Conservation (phyloP, 208 protist genomes). For the Porcisia deanei region DNA sequence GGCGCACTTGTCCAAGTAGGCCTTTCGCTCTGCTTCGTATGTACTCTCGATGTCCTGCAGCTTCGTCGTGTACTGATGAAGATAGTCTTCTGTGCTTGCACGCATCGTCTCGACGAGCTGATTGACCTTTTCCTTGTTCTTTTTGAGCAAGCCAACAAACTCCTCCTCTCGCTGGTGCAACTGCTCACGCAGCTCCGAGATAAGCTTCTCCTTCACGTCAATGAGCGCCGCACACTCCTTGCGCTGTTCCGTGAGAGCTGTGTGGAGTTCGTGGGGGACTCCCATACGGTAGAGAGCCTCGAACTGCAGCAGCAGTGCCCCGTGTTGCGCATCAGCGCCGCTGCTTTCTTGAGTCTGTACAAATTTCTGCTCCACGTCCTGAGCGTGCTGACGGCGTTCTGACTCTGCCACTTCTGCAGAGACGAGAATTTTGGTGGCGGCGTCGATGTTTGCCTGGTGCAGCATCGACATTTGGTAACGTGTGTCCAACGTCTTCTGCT, state of each 20-base stretch:
- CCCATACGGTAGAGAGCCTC: constrained; percentile 83
- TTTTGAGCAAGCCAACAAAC: constrained; percentile 87
- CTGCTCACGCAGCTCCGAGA: constrained; percentile 76
- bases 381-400: constrained; percentile 60
- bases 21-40: constrained; percentile 84
- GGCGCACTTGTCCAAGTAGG: constrained; percentile 70
- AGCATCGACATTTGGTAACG: constrained; percentile 48
- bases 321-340: constrained; percentile 58
- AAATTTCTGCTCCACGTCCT: constrained; percentile 37
- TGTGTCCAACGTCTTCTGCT: constrained; percentile 47
- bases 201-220: constrained; percentile 84
- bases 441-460: constrained; percentile 39
- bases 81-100: constrained; percentile 75
- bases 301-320: constrained; percentile 86
- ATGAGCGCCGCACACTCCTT: constrained; percentile 81
- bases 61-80: constrained; percentile 76
- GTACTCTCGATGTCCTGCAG: constrained; percentile 85
- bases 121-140: constrained; percentile 84
- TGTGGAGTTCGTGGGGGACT: constrained; percentile 85
- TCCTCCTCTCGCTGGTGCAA: constrained; percentile 91
- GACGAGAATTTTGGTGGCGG: constrained; percentile 70
- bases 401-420: constrained; percentile 65
- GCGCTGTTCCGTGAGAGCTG: constrained; percentile 76
- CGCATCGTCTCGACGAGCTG: constrained; percentile 86
- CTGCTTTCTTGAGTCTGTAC: constrained; percentile 53